Conservation (phyloP, 176 grass and related monocot genomes). For the Hordeum marinum region DNA sequence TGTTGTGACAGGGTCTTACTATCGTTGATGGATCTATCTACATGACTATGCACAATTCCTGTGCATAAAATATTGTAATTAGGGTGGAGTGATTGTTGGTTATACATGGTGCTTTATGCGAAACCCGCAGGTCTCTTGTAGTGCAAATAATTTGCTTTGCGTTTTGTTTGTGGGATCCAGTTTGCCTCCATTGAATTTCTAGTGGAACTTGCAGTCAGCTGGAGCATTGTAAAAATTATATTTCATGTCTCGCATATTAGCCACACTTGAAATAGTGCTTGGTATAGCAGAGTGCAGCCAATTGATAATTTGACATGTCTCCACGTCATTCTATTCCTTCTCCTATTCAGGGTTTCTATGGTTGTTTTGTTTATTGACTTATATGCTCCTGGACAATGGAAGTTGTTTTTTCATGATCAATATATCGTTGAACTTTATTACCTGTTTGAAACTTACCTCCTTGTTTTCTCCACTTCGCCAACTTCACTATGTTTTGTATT, state of each 20-base stretch:
- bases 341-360: background rate
- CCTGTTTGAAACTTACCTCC: background rate
- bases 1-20: slow-evolving; percentile 10
- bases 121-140: background rate
- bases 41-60: background rate
- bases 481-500: background rate
- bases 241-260: background rate
- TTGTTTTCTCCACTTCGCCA: background rate
- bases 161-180: background rate
- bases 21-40: slow-evolving; percentile 5
- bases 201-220: slow-evolving; percentile 9
- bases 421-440: background rate
- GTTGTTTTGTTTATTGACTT: background rate
- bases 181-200: background rate
- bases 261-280: background rate
- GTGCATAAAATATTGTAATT: background rate
- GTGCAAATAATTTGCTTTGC: background rate
- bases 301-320: slow-evolving; percentile 1
- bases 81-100: background rate
- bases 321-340: background rate
- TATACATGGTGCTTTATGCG: background rate
- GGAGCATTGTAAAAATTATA: slow-evolving; percentile 14
- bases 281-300: background rate
- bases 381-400: background rate
- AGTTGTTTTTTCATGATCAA: background rate